phyloP scores from a whole-genome alignment of 179 eudicot genomes.

The Silene vulgaris region DNA sequence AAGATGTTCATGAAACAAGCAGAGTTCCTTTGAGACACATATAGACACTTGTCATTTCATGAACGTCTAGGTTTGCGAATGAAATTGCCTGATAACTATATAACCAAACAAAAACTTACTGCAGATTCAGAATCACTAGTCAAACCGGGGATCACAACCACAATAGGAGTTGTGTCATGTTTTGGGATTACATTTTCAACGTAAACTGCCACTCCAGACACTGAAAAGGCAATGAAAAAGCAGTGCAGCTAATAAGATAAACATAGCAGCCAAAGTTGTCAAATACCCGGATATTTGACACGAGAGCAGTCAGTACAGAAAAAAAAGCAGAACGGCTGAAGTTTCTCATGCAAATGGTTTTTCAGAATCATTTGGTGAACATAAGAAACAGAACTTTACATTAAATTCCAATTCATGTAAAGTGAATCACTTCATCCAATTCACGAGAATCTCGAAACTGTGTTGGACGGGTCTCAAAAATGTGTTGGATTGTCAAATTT shows the following conservation, averaged over 20 bases:
- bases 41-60: not conserved
- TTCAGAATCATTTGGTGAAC: not conserved
- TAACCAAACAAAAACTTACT: constrained; percentile 42
- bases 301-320: not conserved
- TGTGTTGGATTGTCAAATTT: not conserved
- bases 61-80: not conserved
- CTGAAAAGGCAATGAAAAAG: constrained; percentile 24
- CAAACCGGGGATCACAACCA: constrained; percentile 79
- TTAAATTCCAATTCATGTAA: not conserved
- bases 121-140: constrained; percentile 74
- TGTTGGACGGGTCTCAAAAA: not conserved
- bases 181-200: constrained; percentile 25
- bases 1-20: not conserved
- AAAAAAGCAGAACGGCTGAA: not conserved
- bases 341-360: not conserved
- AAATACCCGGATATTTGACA: not conserved
- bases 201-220: constrained; percentile 28
- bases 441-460: not conserved
- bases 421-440: not conserved
- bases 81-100: not conserved
- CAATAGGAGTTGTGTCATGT: constrained; percentile 56
- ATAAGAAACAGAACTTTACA: not conserved
- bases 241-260: constrained; percentile 14
- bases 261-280: not conserved
- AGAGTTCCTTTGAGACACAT: not conserved